Percentiles rank a stretch among this genome's conserved stretches.
phyloP scores from a whole-genome alignment of 2,329 filamentous ascomycete genomes.

The Phaeosphaeria sp. region DNA sequence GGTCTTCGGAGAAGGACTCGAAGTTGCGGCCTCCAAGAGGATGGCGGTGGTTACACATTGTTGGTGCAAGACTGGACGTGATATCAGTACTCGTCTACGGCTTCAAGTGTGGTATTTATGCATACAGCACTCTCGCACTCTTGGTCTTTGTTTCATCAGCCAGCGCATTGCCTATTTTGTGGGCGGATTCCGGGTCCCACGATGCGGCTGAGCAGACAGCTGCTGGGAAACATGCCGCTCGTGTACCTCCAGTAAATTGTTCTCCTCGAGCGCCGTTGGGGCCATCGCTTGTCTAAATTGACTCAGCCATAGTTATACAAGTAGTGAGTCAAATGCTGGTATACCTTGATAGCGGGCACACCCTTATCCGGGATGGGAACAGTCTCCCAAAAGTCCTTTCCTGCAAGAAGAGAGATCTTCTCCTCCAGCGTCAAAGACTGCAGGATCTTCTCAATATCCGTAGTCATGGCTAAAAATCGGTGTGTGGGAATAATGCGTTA shows the following conservation, averaged over 20 bases:
- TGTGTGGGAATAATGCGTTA: neutral
- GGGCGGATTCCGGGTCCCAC: conserved; percentile 70
- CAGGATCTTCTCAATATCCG: conserved; percentile 36
- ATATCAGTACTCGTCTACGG: conserved; percentile 4
- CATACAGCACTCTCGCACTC: conserved; percentile 70
- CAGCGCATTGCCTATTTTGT: conserved; percentile 66
- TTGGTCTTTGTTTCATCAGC: conserved; percentile 75
- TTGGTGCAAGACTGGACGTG: conserved; percentile 66
- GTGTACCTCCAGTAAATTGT: conserved; percentile 68
- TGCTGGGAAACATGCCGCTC: conserved; percentile 76
- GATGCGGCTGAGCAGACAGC: conserved; percentile 72
- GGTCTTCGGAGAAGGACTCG: conserved; percentile 74
- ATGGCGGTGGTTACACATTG: conserved; percentile 80
- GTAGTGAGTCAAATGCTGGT: neutral
- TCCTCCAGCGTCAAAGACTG: conserved; percentile 43
- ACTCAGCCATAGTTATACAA: conserved; percentile 4
- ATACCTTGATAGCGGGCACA: conserved; percentile 62
- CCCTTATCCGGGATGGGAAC: conserved; percentile 64
- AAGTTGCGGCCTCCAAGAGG: conserved; percentile 83
- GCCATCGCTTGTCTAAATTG: conserved; percentile 65
- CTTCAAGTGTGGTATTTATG: neutral
- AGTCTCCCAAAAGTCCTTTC: conserved; percentile 73
- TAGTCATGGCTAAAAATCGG: conserved; percentile 20
- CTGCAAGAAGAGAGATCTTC: conserved; percentile 43
- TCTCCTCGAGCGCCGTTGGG: conserved; percentile 71